Evolutionary conservation across 768 basidiomycete genomes (phyloP).

Genomic region (Lepiota subincarnata): DNA sequence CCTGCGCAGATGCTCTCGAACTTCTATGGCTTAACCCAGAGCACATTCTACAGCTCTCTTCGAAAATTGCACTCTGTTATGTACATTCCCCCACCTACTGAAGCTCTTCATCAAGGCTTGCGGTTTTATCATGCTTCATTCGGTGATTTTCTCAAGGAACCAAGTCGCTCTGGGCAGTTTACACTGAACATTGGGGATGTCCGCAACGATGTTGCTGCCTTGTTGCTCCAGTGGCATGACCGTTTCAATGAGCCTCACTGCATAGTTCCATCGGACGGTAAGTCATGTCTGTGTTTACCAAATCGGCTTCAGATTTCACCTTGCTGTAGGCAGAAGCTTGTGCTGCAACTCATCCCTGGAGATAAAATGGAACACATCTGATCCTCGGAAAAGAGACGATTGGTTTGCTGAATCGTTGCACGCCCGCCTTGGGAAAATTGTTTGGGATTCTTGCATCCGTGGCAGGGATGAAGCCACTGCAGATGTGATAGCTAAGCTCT

Average conservation of each 20-base stretch:
- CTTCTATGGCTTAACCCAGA: neutral
- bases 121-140: neutral
- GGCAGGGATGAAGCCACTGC: too few relatives aligned
- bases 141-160: neutral
- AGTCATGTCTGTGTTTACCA: too few relatives aligned
- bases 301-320: too few relatives aligned
- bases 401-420: too few relatives aligned
- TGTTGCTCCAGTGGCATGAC: neutral
- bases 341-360: too few relatives aligned
- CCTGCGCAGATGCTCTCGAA: neutral
- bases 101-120: neutral
- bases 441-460: too few relatives aligned
- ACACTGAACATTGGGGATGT: neutral
- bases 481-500: too few relatives aligned
- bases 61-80: neutral
- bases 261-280: too few relatives aligned
- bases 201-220: neutral
- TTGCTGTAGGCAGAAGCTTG: too few relatives aligned
- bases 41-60: neutral
- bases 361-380: too few relatives aligned
- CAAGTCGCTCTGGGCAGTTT: neutral
- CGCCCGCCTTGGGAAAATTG: too few relatives aligned
- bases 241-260: neutral
- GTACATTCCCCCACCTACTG: neutral
- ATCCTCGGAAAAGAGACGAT: too few relatives aligned